Evolutionary conservation across 2,329 filamentous ascomycete genomes (phyloP).

Genomic region (Apiospora marii): DNA sequence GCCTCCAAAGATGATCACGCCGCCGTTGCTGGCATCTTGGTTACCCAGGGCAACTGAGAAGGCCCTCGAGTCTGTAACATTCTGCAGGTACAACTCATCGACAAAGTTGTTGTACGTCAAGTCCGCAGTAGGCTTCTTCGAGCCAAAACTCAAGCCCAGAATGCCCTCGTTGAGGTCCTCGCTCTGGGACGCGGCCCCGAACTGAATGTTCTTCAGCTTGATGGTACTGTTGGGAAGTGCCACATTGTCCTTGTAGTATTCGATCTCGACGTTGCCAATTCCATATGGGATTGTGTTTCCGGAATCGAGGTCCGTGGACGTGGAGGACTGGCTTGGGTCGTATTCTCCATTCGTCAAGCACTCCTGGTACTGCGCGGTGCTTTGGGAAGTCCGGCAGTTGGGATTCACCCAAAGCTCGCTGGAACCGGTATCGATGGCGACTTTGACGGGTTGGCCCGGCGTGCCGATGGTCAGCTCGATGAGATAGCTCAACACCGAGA

Average conservation of each 20-base stretch:
- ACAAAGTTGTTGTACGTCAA: constrained; percentile 58
- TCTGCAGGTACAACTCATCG: constrained; percentile 58
- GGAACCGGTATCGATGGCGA: constrained; percentile 66
- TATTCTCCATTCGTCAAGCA: constrained; percentile 56
- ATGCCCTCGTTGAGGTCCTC: constrained; percentile 39
- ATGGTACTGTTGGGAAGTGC: constrained; percentile 48
- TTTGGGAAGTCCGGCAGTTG: constrained; percentile 56
- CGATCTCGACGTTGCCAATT: constrained; percentile 58
- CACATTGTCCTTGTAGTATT: constrained; percentile 57
- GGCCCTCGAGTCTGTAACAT: constrained; percentile 65
- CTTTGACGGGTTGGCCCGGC: constrained; percentile 59
- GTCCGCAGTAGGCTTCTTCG: not conserved
- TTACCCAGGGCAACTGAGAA: constrained; percentile 73
- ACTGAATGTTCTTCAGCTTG: constrained; percentile 63
- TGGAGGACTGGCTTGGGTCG: constrained; percentile 51
- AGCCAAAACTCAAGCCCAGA: constrained; percentile 21
- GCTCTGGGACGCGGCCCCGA: constrained; percentile 64
- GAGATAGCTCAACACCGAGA: constrained; percentile 22
- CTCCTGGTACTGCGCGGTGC: constrained; percentile 50
- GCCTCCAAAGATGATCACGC: constrained; percentile 71
- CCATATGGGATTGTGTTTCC: constrained; percentile 56
- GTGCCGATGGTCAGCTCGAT: constrained; percentile 57
- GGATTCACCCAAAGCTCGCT: constrained; percentile 72
- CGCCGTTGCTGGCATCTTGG: constrained; percentile 63
- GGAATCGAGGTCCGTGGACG: constrained; percentile 42